A percentile compares a stretch with the other conserved stretches of the same genome.
Evolutionary conservation across 176 grass and related monocot genomes (phyloP).

Genomic region (Elaeis guineensis): DNA sequence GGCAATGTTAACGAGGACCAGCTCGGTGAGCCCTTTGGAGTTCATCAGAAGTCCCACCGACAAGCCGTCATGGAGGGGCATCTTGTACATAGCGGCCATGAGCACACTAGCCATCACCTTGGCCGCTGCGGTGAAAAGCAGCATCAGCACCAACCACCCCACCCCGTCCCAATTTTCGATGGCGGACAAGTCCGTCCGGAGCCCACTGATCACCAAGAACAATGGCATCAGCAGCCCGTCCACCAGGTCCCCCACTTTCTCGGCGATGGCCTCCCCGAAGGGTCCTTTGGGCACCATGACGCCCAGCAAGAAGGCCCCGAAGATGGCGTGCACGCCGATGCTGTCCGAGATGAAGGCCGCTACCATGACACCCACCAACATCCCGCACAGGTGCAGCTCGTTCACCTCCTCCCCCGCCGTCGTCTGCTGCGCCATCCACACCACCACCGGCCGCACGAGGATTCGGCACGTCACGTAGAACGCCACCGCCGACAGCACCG

Average conservation of each 20-base stretch:
- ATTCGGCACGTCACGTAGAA: constrained; percentile 1
- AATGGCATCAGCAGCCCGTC: too few species aligned
- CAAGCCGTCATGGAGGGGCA: constrained; percentile 1
- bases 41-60: constrained; percentile 10
- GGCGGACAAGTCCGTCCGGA: not conserved
- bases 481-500: constrained; percentile 36
- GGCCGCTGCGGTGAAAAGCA: not conserved
- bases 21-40: constrained; percentile 6
- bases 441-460: too few species aligned
- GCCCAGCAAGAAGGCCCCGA: constrained; percentile 60
- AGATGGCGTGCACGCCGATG: constrained; percentile 41
- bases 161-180: not conserved
- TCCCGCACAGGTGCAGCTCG: too few species aligned
- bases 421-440: too few species aligned
- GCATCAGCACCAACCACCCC: not conserved
- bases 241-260: constrained; percentile 44
- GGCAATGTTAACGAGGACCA: constrained; percentile 13
- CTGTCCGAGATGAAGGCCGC: too few species aligned
- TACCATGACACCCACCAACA: too few species aligned
- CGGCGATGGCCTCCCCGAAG: constrained; percentile 43
- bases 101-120: not conserved
- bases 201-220: constrained; percentile 5
- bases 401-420: too few species aligned
- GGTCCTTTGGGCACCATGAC: constrained; percentile 61
- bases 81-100: not conserved